These are phyloP conservation scores for Entophlyctis helioformis DNA, from an alignment of 192 early-diverging fungal species.

Conservation along the genomic window DNA sequence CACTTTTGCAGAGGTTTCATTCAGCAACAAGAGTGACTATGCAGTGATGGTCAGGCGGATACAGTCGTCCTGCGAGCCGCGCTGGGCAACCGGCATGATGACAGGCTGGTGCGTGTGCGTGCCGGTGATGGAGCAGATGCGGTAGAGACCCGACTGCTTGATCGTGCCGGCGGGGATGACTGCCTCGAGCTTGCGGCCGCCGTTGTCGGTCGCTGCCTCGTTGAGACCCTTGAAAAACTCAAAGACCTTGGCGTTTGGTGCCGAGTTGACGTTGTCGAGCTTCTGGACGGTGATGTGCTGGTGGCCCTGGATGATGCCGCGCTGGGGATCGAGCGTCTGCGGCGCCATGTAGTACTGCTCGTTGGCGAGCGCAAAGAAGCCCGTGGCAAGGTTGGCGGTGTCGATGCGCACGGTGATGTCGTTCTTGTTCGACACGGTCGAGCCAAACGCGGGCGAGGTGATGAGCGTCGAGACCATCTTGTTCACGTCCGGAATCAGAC, in stretches of 20 bases:
- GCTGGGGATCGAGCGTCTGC: slow-evolving; percentile 22
- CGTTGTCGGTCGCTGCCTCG: slow-evolving; percentile 9
- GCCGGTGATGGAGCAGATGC: slow-evolving; percentile 13
- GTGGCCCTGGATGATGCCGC: slow-evolving; percentile 30
- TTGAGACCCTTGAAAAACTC: slow-evolving; percentile 31
- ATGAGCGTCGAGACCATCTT: slow-evolving; percentile 28
- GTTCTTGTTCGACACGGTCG: slow-evolving; percentile 9
- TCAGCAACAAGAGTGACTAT: too few species aligned
- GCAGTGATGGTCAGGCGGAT: too few species aligned
- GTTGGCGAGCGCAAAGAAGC: slow-evolving; percentile 24
- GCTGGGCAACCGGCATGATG: slow-evolving; percentile 25
- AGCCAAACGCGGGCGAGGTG: slow-evolving; percentile 13
- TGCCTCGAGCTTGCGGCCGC: slow-evolving; percentile 11
- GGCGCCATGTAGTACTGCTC: slow-evolving; percentile 17
- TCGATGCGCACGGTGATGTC: slow-evolving; percentile 12
- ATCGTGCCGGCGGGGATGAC: slow-evolving; percentile 20
- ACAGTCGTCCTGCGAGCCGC: slow-evolving; percentile 33
- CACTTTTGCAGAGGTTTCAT: too few species aligned
- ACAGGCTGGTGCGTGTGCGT: slow-evolving; percentile 23
- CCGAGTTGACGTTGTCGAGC: too few species aligned
- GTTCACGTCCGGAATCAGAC: slow-evolving; percentile 13
- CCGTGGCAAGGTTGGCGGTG: slow-evolving; percentile 19
- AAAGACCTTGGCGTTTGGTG: slow-evolving; percentile 9
- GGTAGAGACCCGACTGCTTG: slow-evolving; percentile 8
- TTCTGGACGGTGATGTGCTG: slow-evolving; percentile 29